Percentiles rank a stretch among this genome's conserved stretches.
These are phyloP conservation scores for Phytopythium boreale DNA, from an alignment of 352 stramenopile species.

Conservation along the genomic window DNA sequence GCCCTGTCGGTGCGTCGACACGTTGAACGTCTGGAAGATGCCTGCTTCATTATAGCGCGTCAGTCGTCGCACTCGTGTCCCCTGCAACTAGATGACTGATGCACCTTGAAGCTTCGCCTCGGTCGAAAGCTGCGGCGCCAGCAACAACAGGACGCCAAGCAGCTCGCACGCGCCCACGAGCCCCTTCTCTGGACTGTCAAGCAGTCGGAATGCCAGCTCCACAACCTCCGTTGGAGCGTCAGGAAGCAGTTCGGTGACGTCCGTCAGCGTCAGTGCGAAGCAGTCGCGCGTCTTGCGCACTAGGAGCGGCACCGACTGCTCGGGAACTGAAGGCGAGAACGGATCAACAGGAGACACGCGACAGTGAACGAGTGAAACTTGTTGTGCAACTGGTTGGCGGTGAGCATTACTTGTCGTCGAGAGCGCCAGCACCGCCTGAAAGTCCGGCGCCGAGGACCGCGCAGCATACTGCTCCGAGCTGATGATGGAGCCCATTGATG, in stretches of 20 bases:
- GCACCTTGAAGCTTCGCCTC: conserved; percentile 19
- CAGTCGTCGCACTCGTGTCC: not conserved
- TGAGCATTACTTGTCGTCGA: conserved; percentile 12
- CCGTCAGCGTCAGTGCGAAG: conserved; percentile 11
- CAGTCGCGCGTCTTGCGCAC: conserved; percentile 7
- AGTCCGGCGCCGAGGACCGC: conserved; percentile 3
- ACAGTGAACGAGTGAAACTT: not conserved
- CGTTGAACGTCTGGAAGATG: conserved; percentile 32
- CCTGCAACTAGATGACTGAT: not conserved
- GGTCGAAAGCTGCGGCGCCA: conserved; percentile 14
- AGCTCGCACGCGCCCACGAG: conserved; percentile 21
- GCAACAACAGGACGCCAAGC: conserved; percentile 18
- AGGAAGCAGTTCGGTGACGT: conserved; percentile 11
- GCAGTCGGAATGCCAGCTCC: conserved; percentile 13
- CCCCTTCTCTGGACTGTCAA: conserved; percentile 9
- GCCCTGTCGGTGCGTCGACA: conserved; percentile 22
- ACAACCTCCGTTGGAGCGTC: conserved; percentile 3
- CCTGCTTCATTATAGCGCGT: conserved; percentile 7
- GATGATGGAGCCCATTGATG: conserved; percentile 13
- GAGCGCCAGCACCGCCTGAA: conserved; percentile 8
- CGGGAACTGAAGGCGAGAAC: conserved; percentile 10
- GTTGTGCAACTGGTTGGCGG: not conserved
- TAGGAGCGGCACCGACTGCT: conserved; percentile 9
- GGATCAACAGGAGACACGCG: not conserved
- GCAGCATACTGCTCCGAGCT: conserved; percentile 6